A percentile compares a stretch with the other conserved stretches of the same genome.
phyloP scores from a whole-genome alignment of 2,329 filamentous ascomycete genomes.

The Fusarium tuaranense region DNA sequence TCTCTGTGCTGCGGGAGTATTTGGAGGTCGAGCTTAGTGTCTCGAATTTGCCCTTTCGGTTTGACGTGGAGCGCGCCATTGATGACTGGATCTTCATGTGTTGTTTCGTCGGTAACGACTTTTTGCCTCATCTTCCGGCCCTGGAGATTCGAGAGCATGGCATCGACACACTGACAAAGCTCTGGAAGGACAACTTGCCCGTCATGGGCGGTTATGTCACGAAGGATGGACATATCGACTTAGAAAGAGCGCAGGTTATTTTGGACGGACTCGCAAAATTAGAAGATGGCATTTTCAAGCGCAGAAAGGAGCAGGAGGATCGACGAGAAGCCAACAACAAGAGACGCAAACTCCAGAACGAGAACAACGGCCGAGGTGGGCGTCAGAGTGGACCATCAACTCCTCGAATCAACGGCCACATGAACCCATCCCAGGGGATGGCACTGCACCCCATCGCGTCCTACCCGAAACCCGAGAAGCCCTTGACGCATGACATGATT shows the following conservation, averaged over 20 bases:
- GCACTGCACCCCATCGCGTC: conserved; percentile 56
- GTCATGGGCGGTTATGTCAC: conserved; percentile 96
- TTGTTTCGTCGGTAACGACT: conserved; percentile 99
- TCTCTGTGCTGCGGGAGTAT: conserved; percentile 91
- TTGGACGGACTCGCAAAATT: conserved; percentile 89
- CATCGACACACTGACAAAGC: conserved; percentile 95
- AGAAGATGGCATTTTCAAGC: conserved; percentile 92
- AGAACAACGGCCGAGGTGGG: conserved; percentile 52
- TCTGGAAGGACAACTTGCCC: conserved; percentile 94
- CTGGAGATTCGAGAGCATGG: conserved; percentile 97
- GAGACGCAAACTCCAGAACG: conserved; percentile 79
- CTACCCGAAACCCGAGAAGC: conserved; percentile 65
- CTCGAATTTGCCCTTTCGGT: conserved; percentile 84
- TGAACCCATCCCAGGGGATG: conserved; percentile 49
- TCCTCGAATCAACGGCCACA: conserved; percentile 47
- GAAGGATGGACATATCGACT: conserved; percentile 91
- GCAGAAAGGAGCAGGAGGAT: conserved; percentile 87
- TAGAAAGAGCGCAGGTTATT: conserved; percentile 88
- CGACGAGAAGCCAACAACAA: conserved; percentile 83
- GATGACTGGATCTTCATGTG: conserved; percentile 99
- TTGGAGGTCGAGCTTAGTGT: conserved; percentile 90
- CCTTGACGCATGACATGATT: conserved; percentile 88
- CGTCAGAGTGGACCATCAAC: conserved; percentile 28
- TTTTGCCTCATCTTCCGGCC: conserved; percentile 95
- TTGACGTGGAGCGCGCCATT: conserved; percentile 92